These are phyloP conservation scores for Mycosphaerelloides madeirae DNA, from an alignment of 2,329 filamentous ascomycete genomes.

Conservation along the genomic window DNA sequence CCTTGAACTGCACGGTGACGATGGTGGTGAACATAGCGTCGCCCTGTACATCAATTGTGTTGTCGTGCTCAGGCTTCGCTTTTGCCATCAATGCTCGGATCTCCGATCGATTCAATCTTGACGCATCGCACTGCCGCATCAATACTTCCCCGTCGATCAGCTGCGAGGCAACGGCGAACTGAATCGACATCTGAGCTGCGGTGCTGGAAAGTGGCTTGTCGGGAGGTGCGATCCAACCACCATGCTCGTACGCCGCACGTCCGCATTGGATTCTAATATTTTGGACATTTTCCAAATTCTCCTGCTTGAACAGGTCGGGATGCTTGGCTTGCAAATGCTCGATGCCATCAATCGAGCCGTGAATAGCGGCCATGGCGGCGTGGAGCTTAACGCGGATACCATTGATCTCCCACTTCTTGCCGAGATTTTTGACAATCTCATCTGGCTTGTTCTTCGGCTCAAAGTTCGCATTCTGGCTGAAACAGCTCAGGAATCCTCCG, in stretches of 20 bases:
- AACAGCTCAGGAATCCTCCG: constrained; percentile 41
- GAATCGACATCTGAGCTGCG: constrained; percentile 11
- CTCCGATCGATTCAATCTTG: constrained; percentile 8
- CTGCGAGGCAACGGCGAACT: constrained; percentile 4
- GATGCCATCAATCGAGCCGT: constrained; percentile 36
- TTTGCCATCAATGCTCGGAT: constrained; percentile 4
- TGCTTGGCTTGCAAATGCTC: constrained; percentile 30
- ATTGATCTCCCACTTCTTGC: constrained; percentile 35
- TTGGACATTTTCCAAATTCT: neutral
- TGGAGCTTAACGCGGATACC: constrained; percentile 38
- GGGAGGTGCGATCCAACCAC: constrained; percentile 3
- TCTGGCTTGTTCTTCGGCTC: constrained; percentile 26
- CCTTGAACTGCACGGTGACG: constrained; percentile 3
- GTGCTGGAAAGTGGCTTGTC: constrained; percentile 8
- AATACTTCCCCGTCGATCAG: constrained; percentile 6
- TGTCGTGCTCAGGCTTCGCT: constrained; percentile 6
- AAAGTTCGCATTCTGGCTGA: constrained; percentile 31
- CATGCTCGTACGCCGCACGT: constrained; percentile 8
- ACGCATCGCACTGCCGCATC: constrained; percentile 7
- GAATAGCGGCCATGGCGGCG: constrained; percentile 35
- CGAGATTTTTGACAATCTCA: constrained; percentile 33
- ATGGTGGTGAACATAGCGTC: constrained; percentile 5
- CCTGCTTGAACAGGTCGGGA: constrained; percentile 7
- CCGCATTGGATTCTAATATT: constrained; percentile 1
- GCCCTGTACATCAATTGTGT: constrained; percentile 1